phyloP scores from a whole-genome alignment of 2,329 filamentous ascomycete species.

The Lecanoromycetidae sp. region DNA sequence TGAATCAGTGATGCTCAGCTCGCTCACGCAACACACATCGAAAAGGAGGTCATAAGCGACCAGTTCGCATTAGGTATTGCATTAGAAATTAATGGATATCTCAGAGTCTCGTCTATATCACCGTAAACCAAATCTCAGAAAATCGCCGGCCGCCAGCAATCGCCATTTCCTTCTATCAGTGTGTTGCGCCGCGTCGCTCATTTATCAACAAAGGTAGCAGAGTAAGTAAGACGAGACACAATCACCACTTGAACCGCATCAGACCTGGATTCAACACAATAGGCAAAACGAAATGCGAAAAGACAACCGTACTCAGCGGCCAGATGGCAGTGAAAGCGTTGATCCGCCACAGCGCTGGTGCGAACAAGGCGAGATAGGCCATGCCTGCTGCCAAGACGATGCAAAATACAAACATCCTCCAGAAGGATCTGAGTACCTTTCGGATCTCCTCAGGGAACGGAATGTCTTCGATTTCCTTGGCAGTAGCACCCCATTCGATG shows the following conservation, averaged over 20 bases:
- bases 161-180: no score
- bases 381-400: conserved; percentile 48
- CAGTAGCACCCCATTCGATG: conserved; percentile 76
- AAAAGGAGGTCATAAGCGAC: no score
- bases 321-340: conserved; percentile 27
- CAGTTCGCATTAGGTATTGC: no score
- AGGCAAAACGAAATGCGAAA: conserved; percentile 22
- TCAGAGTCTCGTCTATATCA: no score
- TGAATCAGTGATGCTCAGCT: no score
- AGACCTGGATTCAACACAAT: conserved; percentile 23
- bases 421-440: conserved; percentile 68
- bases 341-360: conserved; percentile 49
- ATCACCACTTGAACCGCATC: conserved; percentile 41
- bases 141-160: no score
- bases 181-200: no score
- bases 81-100: no score
- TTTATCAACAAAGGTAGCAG: no score
- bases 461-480: conserved; percentile 68
- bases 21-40: no score
- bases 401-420: conserved; percentile 55
- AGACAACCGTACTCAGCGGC: conserved; percentile 19
- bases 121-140: no score
- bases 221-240: no score
- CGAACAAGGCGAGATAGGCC: conserved; percentile 50
- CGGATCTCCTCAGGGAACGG: conserved; percentile 79